phyloP scores from a whole-genome alignment of 2,329 filamentous ascomycete species.

The Monosporascus cannonballus region DNA sequence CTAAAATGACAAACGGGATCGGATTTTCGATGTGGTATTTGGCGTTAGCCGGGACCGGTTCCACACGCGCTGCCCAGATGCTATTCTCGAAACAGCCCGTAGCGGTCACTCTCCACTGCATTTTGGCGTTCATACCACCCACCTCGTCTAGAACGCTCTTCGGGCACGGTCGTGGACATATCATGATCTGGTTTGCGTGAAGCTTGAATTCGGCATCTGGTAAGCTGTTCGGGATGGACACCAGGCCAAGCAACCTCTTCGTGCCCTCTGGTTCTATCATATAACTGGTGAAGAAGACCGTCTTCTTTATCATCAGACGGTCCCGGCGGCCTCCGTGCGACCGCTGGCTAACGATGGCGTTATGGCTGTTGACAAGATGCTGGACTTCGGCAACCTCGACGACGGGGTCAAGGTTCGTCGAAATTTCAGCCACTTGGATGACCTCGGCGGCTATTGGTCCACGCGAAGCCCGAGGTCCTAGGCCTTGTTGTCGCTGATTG shows the following conservation, averaged over 20 bases:
- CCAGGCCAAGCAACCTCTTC: conserved; percentile 65
- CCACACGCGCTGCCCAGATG: conserved; percentile 80
- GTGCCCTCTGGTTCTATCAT: conserved; percentile 69
- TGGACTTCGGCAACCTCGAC: conserved; percentile 50
- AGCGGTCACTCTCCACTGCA: conserved; percentile 78
- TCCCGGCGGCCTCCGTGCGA: conserved; percentile 30
- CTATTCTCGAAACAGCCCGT: conserved; percentile 70
- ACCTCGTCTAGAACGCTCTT: conserved; percentile 71
- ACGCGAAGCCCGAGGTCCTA: conserved; percentile 46
- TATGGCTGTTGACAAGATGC: conserved; percentile 84
- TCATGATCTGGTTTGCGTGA: conserved; percentile 86
- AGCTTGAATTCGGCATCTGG: conserved; percentile 68
- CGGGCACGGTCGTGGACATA: conserved; percentile 71
- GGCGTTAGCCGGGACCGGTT: conserved; percentile 62
- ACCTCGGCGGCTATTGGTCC: conserved; percentile 71
- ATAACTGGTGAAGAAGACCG: conserved; percentile 88
- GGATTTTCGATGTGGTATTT: conserved; percentile 74
- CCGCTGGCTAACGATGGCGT: conserved; percentile 45
- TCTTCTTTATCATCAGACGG: conserved; percentile 71
- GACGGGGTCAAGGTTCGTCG: conserved; percentile 40
- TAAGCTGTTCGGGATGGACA: conserved; percentile 52
- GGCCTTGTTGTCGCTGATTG: conserved; percentile 52
- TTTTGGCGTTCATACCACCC: conserved; percentile 77
- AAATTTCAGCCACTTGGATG: conserved; percentile 74
- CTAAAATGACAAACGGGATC: conserved; percentile 75